Evolutionary conservation across 2,329 filamentous ascomycete species (phyloP), one percentile per base, ranked within the genome.

Genomic region (Canariomyces notabilis): DNA sequence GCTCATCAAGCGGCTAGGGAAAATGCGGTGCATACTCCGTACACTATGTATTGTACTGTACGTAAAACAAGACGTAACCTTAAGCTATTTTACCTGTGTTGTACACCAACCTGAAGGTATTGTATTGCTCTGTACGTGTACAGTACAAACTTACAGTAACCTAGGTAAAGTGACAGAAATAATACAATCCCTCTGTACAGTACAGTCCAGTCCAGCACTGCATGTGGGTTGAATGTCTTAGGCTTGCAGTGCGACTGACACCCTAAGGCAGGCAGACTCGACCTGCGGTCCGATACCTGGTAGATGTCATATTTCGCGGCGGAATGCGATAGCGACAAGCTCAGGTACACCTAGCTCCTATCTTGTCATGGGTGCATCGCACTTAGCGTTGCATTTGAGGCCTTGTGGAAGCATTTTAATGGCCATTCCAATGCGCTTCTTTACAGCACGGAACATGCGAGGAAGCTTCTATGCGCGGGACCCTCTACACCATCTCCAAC

Each of bases 401-500:
- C n/a, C n/a, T n/a, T n/a, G n/a, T 9, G 26, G 26, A 29, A 29
- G 3, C 26, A 29, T 29, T 29, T 2, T n/a, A 11, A 39, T 20
- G 26, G 26, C 32, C 16, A 5, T 22, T 5, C 23, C 11, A 42
- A 18, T 37, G 14, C 12, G 32, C 20, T 31, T 33, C 15, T 29
- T n/a, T 33, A 44, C n/a, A 44, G 44, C 33, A 48, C 48, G 35
- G 49, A 51, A 45, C 37, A 21, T 31, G 32, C 34, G 29, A 40
- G 35, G 42, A 45, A 48, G n/a, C 39, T 48, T 51, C 42, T 29
- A 41, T 40, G 36, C 7, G 38, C 20, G 37, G 42, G 35, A 20
- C 15, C 26, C 20, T 31, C 29, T 22, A 32, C 29, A 42, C 39
- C 31, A 42, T 33, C 16, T 42, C 15, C 4, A 42, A 29, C 14